Conservation (phyloP, 495 filamentous ascomycete species). For the Elasticomyces elasticus region DNA sequence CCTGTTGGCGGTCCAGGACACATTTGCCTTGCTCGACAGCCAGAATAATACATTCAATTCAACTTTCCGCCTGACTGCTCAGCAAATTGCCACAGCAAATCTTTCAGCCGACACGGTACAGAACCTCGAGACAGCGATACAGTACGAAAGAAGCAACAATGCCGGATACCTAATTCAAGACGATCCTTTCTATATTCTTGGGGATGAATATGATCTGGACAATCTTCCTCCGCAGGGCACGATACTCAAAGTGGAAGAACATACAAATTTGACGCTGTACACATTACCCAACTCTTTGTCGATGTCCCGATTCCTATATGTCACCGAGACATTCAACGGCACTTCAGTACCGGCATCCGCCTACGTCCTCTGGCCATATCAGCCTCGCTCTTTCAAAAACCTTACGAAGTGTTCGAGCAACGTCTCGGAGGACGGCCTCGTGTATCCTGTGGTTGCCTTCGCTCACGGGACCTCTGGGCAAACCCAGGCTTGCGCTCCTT, state of each 20-base stretch:
- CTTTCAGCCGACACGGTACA: slow-evolving; percentile 1
- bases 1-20: background rate
- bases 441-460: slow-evolving; percentile 40
- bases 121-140: slow-evolving; percentile 12
- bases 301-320: slow-evolving; percentile 35
- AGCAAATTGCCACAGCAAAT: slow-evolving; percentile 6
- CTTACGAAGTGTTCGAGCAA: background rate
- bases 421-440: background rate
- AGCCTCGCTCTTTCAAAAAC: slow-evolving; percentile 21
- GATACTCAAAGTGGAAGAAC: slow-evolving; percentile 17
- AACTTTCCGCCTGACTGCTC: background rate
- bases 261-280: slow-evolving; percentile 15
- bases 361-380: slow-evolving; percentile 45
- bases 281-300: slow-evolving; percentile 7
- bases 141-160: slow-evolving; percentile 13
- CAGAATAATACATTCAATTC: slow-evolving; percentile 8
- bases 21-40: background rate
- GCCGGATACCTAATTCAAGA: slow-evolving; percentile 5
- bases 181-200: slow-evolving; percentile 12
- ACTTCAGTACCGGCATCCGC: slow-evolving; percentile 41
- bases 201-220: background rate
- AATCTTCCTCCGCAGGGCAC: slow-evolving; percentile 8
- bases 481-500: slow-evolving; percentile 37
- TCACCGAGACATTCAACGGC: slow-evolving; percentile 37
- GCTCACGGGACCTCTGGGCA: slow-evolving; percentile 46